These are phyloP conservation scores for Plectosphaerella plurivora DNA, from an alignment of 2,329 filamentous ascomycete genomes.

Conservation along the genomic window DNA sequence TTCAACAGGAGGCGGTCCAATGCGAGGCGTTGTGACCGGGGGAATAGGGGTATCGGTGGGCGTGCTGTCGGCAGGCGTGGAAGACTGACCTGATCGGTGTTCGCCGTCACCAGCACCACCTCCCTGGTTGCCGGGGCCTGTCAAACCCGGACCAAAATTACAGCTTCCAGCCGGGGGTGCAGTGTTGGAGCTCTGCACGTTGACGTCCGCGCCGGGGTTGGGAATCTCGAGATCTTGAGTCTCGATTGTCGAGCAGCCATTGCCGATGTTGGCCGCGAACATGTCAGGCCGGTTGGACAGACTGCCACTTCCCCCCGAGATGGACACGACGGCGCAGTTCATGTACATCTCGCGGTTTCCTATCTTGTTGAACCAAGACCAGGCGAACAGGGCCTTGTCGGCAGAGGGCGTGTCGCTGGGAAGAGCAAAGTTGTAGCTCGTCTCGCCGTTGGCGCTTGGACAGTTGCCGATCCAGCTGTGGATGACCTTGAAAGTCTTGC, in stretches of 20 bases:
- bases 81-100: too few species aligned
- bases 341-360: conserved; percentile 68
- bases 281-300: conserved; percentile 52
- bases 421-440: conserved; percentile 49
- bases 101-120: too few species aligned
- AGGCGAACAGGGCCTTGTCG: conserved; percentile 49
- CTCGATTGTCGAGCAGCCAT: conserved; percentile 47
- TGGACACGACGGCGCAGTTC: conserved; percentile 60
- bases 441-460: conserved; percentile 23
- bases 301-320: conserved; percentile 21
- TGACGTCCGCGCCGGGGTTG: conserved; percentile 51
- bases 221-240: conserved; percentile 55
- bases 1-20: too few species aligned
- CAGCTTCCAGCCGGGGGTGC: not conserved
- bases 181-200: conserved; percentile 15
- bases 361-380: conserved; percentile 60
- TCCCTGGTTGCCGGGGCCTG: too few species aligned
- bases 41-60: too few species aligned
- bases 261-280: conserved; percentile 62
- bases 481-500: conserved; percentile 51
- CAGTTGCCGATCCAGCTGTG: conserved; percentile 27
- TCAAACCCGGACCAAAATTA: not conserved
- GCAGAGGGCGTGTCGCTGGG: conserved; percentile 45
- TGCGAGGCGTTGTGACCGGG: too few species aligned
- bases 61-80: too few species aligned